Base-by-base conservation (phyloP, 2,329 filamentous ascomycete species). In the Diplodia intermedia region DNA sequence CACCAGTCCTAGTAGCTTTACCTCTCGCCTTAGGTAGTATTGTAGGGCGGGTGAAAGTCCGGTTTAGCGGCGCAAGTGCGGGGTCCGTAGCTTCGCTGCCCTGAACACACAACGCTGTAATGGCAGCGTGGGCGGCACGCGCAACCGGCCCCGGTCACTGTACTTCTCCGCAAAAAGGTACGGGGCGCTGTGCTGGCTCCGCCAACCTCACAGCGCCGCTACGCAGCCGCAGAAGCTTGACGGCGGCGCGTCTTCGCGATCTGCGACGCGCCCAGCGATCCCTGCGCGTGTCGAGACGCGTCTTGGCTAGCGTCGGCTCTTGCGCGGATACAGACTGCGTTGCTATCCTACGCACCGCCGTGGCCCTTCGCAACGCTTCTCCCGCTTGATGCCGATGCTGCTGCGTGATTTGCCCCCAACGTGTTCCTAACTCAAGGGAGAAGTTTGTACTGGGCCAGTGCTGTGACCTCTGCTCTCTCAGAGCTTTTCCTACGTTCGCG, bases 161-260 rank as follows among this genome's bases (percentile, higher is more conserved):
- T 1, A n/a, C 60, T 38, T 52, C 43, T 63, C 60, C 60, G 60
- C 60, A 52, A 63, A 63, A 52, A 63, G 43, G 47, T 18, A 63
- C 60, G 31, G 29, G 14, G 3, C 26, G 43, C 20, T 63, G 60
- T 50, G 29, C 15, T 47, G 29, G 31, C 60, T 47, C 60, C 60
- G 60, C 60, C 47, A 29, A 33, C 40, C 23, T 36, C 15, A 26
- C 57, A 33, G 23, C 9, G 9, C 12, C 23, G 23, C 18, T 6
- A 33, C 12, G n/a, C 7, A 15, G 55, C 36, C 11, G 14, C 14
- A 47, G 11, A 52, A 38, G 60, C 57, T 49, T 33, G 26, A 62
- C 57, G 57, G 57, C 40, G 23, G 43, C 43, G 47, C 60, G 29
- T 50, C 23, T 26, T 26, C 23, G 20, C n/a, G 60, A 63, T 63